A percentile compares a stretch with the other conserved stretches of the same genome.
These are phyloP conservation scores for Bruguiera hainesii DNA, from an alignment of 441 rosid species.

Conservation along the genomic window DNA sequence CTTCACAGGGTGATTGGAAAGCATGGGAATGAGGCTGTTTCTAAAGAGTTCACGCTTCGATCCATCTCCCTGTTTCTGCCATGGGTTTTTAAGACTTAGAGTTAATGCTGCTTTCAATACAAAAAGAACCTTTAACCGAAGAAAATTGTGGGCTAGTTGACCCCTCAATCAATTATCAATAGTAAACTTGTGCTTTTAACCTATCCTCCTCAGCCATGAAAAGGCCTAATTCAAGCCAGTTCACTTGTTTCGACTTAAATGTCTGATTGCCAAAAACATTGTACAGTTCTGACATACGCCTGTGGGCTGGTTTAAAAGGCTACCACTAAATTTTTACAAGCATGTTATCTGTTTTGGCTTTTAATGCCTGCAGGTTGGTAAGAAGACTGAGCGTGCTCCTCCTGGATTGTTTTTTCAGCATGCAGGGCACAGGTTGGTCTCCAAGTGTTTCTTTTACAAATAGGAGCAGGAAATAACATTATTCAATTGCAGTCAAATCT, in stretches of 20 bases:
- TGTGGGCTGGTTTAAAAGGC: too few relatives aligned
- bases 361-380: conserved; percentile 56
- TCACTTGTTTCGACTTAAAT: not conserved
- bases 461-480: not conserved
- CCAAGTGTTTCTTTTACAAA: not conserved
- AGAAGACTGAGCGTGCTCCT: conserved; percentile 65
- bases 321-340: not conserved
- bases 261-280: too few relatives aligned
- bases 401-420: conserved; percentile 97
- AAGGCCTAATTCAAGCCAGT: not conserved
- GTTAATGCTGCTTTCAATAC: not conserved
- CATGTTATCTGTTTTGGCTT: not conserved
- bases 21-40: not conserved
- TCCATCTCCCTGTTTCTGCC: not conserved
- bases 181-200: not conserved
- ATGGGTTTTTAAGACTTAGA: not conserved
- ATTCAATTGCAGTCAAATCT: not conserved
- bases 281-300: too few relatives aligned
- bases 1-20: not conserved
- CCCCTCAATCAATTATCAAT: not conserved
- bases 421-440: conserved; percentile 86
- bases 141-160: not conserved
- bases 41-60: not conserved
- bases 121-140: not conserved
- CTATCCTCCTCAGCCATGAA: not conserved